Evolutionary conservation across 257 asterid genomes (phyloP).

Genomic region (Fraxinus excelsior): DNA sequence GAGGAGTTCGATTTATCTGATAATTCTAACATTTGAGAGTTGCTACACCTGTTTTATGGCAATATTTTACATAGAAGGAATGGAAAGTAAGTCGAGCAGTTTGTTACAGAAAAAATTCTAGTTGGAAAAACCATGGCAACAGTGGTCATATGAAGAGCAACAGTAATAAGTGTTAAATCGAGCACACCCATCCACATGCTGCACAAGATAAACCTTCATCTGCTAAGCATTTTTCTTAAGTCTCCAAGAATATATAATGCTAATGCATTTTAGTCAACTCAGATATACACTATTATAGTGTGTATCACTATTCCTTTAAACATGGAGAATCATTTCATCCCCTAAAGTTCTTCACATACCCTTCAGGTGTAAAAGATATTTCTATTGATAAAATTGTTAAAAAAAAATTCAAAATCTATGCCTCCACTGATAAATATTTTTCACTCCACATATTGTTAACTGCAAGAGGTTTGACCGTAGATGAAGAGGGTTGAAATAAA

Average conservation of each 20-base stretch:
- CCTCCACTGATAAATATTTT: not conserved
- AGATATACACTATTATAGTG: not conserved
- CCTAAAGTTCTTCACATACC: not conserved
- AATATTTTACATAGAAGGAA: not conserved
- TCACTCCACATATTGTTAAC: not conserved
- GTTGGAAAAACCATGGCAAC: not conserved
- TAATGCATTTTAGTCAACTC: not conserved
- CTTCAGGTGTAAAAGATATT: not conserved
- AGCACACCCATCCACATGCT: not conserved
- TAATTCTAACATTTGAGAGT: not conserved
- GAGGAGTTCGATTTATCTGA: not conserved
- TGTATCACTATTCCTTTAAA: not conserved
- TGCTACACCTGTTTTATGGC: not conserved
- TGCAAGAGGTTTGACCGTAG: not conserved
- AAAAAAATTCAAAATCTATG: not conserved
- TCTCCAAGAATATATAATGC: not conserved
- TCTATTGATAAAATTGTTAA: not conserved
- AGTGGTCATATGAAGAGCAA: not conserved
- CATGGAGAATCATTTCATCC: not conserved
- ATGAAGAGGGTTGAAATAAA: conserved; percentile 11
- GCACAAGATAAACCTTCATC: not conserved
- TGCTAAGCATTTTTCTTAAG: not conserved
- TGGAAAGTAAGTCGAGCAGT: not conserved
- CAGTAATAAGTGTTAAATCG: not conserved
- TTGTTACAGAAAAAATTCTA: not conserved